Conservation (phyloP, 768 basidiomycete genomes). For the Baorangia bicolor region DNA sequence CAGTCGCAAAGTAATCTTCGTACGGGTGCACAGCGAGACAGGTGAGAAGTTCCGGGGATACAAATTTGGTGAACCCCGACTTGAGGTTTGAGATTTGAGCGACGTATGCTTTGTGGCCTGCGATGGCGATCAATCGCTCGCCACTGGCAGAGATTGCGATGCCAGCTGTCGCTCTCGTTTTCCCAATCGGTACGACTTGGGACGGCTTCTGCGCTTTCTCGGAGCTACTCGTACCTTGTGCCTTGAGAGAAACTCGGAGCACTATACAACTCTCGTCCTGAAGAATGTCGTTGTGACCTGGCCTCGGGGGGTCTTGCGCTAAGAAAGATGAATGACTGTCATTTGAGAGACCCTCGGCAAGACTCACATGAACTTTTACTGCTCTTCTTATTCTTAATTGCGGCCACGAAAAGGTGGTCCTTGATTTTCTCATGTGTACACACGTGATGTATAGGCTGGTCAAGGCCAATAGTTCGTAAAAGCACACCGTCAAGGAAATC, state of each 20-base stretch:
- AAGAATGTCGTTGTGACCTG: neutral
- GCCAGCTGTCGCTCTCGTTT: conserved; percentile 60
- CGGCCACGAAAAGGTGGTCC: conserved; percentile 70
- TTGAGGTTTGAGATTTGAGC: conserved; percentile 54
- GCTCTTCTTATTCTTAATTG: conserved; percentile 50
- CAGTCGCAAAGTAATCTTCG: conserved; percentile 94
- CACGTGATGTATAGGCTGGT: conserved; percentile 67
- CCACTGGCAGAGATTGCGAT: conserved; percentile 76
- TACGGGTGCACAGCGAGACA: conserved; percentile 86
- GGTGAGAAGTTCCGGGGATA: conserved; percentile 75
- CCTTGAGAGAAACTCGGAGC: conserved; percentile 60
- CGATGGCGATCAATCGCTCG: conserved; percentile 71
- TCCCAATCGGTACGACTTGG: conserved; percentile 60
- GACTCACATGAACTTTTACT: conserved; percentile 28
- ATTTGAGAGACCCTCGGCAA: neutral
- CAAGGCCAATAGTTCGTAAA: conserved; percentile 69
- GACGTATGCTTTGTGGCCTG: conserved; percentile 77
- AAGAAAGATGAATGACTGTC: conserved; percentile 1
- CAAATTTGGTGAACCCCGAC: conserved; percentile 78
- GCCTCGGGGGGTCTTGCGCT: conserved; percentile 8
- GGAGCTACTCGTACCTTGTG: conserved; percentile 34
- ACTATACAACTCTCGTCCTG: conserved; percentile 51
- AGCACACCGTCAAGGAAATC: conserved; percentile 86
- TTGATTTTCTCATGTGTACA: conserved; percentile 69
- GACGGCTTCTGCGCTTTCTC: conserved; percentile 46